Evolutionary conservation across 768 basidiomycete species (phyloP).

Genomic region (Kwoniella botswanensis): DNA sequence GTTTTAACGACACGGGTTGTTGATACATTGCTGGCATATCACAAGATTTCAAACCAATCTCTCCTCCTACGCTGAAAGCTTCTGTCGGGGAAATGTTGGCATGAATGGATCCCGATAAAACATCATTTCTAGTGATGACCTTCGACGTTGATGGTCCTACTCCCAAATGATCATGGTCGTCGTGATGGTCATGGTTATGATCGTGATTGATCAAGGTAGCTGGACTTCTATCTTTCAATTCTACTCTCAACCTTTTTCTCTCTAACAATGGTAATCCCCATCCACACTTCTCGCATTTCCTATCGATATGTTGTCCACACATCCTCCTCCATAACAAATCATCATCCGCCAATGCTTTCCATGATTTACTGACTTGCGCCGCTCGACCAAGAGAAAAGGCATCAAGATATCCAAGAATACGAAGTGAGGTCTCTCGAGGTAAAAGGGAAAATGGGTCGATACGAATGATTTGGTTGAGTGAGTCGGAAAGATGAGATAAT

Average conservation of each 20-base stretch:
- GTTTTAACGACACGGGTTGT: constrained; percentile 17
- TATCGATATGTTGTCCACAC: constrained; percentile 97
- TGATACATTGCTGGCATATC: constrained; percentile 16
- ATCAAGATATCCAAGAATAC: constrained; percentile 84
- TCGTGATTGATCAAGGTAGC: constrained; percentile 39
- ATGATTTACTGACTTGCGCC: constrained; percentile 82
- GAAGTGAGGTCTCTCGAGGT: constrained; percentile 86
- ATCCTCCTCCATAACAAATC: constrained; percentile 94
- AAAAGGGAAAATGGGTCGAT: constrained; percentile 91
- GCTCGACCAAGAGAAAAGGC: constrained; percentile 91
- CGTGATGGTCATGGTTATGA: constrained; percentile 29
- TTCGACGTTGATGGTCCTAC: constrained; percentile 17
- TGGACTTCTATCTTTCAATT: constrained; percentile 49
- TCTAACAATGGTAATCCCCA: constrained; percentile 95
- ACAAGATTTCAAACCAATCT: constrained; percentile 25
- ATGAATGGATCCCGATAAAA: constrained; percentile 16
- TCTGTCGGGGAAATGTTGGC: background rate
- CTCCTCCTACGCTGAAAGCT: background rate
- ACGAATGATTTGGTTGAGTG: constrained; percentile 87
- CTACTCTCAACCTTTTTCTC: constrained; percentile 53
- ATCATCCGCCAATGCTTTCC: constrained; percentile 90
- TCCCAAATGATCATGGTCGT: constrained; percentile 17
- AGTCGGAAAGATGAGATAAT: constrained; percentile 91
- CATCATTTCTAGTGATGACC: constrained; percentile 45
- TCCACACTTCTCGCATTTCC: constrained; percentile 94